Evolutionary conservation across 805 yeast genomes (phyloP), one percentile per base, ranked within the genome.

Genomic region (Starmerella gropengiesseri): DNA sequence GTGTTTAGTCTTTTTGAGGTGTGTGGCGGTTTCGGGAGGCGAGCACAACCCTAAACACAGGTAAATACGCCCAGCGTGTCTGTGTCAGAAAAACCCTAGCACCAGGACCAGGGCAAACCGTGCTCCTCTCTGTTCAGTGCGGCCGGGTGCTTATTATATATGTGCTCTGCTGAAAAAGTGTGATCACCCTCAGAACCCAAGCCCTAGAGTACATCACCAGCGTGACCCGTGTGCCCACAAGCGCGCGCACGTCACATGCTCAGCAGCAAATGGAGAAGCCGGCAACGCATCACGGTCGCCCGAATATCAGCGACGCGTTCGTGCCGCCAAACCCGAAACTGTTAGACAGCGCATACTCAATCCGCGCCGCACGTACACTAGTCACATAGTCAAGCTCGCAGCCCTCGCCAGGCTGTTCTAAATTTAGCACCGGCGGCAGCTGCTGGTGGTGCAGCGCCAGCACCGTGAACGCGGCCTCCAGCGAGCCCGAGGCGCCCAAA

Each of bases 321-420:
- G 93, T 84, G 7, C 99, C 99, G 7, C 99, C 99, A 64, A 91
- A 91, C 0, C 98, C 99, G 63, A 93, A 89, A 53, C 95, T 84
- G 56, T 91, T 91, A 37, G 85, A 75, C 53, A 91, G 48, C 0
- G 89, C 96, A 49, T 73, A 69, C 3, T 70, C 55, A 4, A 81
- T 57, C 19, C 59, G 55, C n/a, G 61, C 54, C 9, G 18, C 13
- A 8, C 81, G 67, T 11, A 55, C 49, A 26, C 72, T 63, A 1
- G 74, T 70, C 6, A 80, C 78, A 52, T 79, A 81, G 56, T 81
- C 77, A 45, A 73, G 66, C 2, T 63, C 58, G 1, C 59, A 55
- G 8, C 59, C 65, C 16, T 22, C 43, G 9, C 78, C 79, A 3
- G 70, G 62, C 21, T 65, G 52, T 3, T 70, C 66, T 45, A 86